Base-by-base conservation (phyloP, 73 alveolate genomes). In the Paraurostyla sp. region DNA sequence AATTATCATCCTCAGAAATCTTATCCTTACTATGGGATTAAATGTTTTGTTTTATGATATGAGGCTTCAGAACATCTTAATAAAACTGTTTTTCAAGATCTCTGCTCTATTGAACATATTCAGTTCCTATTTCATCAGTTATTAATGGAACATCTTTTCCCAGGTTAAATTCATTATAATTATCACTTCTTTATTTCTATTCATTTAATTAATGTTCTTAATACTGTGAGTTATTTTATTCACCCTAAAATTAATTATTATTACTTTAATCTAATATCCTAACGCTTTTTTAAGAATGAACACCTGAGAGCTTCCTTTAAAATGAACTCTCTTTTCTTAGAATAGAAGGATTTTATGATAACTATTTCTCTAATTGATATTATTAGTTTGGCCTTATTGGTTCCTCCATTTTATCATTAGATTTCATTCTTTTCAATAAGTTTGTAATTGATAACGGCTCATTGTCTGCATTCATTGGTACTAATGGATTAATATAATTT, bases 381-480 rank as follows among this genome's bases (percentile, higher is more conserved):
- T n/a, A n/a, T n/a, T n/a, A n/a, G n/a, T n/a, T n/a, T n/a, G n/a
- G n/a, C n/a, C n/a, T n/a, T n/a, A n/a, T n/a, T n/a, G n/a, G n/a
- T 22, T 11, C 16, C 16, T 65, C 82, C 41, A 0, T 20, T 38
- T 40, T 18, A 65, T 65, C 82, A 3, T 38, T 0, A 16, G 82
- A 65, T 32, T 65, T 65, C 82, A 65, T 65, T 65, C 25, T 65
- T 58, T 65, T 65, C 11, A 65, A 40, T 6, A 65, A 22, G 23
- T 65, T 65, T 13, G 82, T 38, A 2, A 65, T 65, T 11, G 82
- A 65, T 32, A 65, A 40, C 6, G 32, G 35, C 32, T 65, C 82
- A 65, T 65, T 65, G 6, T 65, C 82, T 16, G 32, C 82, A 65
- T 65, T 65, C 58, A 4, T 65, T 7, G 82, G 82, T 3, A 65